Evolutionary conservation across 805 yeast species (phyloP), one percentile per base, ranked within the genome.

Genomic region (Metschnikowia orientalis): DNA sequence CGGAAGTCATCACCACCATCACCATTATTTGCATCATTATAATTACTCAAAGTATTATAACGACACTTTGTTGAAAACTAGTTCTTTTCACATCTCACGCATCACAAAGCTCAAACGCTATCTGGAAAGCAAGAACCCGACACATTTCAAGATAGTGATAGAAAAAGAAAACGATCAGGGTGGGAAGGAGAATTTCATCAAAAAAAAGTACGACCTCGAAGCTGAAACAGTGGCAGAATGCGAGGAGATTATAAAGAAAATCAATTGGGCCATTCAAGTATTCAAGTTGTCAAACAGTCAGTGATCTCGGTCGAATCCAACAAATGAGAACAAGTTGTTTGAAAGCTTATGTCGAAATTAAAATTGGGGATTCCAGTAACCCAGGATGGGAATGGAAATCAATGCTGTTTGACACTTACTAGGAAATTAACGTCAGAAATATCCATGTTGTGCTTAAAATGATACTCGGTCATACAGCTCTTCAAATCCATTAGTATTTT

Each of bases 171-270:
- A 42, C 6, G 63, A 57, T 26, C 33, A 38, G 12, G 46, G 50
- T 1, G 44, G 50, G 2, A 69, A 71, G 56, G 84, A 83, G 47
- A 63, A 77, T 0, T 71, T 71, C 2, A 81, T 83, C 2, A 74
- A 81, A 19, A 88, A 89, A 55, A 75, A 92, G 47, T 89, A 90
- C 54, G 94, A 87, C 48, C 70, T 90, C 37, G 97, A 89, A 48
- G 92, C 95, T 0, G 65, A 67, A 5, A 73, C 69, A 27, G 63
- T 69, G 0, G 53, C 54, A 2, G 82, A 82, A 37, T 76, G 92
- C 28, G 69, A 67, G 22, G 95, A 84, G 41, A 89, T 90, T 34
- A 81, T 90, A 6, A 63, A 71, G n/a, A 80, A 81, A 46, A 67
- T 90, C 28, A 69, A 71, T 30, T 69, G 72, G 50, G 67, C 84